These are phyloP conservation scores for Stromatinia cepivora DNA, from an alignment of 2,329 filamentous ascomycete species.

Conservation along the genomic window DNA sequence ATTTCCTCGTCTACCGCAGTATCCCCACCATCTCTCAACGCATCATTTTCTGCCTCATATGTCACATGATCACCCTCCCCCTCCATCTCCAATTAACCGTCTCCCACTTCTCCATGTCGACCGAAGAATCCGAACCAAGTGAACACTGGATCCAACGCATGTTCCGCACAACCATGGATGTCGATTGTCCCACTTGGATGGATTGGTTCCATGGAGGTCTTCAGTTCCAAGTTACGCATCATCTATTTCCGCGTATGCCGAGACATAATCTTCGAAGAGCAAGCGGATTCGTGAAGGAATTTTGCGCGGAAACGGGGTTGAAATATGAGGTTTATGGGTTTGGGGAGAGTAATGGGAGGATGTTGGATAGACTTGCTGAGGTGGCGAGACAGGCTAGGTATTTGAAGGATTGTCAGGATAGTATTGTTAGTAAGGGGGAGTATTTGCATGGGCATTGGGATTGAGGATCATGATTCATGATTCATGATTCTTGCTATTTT, in stretches of 20 bases:
- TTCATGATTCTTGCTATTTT: too few species aligned
- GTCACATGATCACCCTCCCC: slow-evolving; percentile 77
- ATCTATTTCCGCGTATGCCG: slow-evolving; percentile 80
- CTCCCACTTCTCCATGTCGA: slow-evolving; percentile 93
- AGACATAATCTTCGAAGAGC: slow-evolving; percentile 77
- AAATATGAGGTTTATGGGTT: slow-evolving; percentile 87
- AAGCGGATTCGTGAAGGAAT: slow-evolving; percentile 75
- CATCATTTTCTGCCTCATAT: slow-evolving; percentile 74
- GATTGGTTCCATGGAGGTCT: slow-evolving; percentile 87
- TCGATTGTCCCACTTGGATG: slow-evolving; percentile 83
- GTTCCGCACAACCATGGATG: slow-evolving; percentile 90
- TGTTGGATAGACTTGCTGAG: slow-evolving; percentile 74
- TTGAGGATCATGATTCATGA: neutral
- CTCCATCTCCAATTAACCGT: slow-evolving; percentile 88
- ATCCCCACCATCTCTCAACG: slow-evolving; percentile 70
- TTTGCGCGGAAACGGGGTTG: slow-evolving; percentile 78
- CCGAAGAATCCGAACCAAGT: slow-evolving; percentile 75
- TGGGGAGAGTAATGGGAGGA: slow-evolving; percentile 78
- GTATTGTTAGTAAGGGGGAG: slow-evolving; percentile 39
- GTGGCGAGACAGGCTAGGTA: slow-evolving; percentile 78
- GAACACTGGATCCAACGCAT: slow-evolving; percentile 91
- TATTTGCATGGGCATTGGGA: slow-evolving; percentile 30
- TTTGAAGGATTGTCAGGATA: slow-evolving; percentile 69
- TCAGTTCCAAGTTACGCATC: slow-evolving; percentile 88
- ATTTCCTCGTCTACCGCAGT: slow-evolving; percentile 69